Percentiles rank a stretch among this genome's conserved stretches.
Evolutionary conservation across 306 rosid species (phyloP).

Genomic region (Senna tora): DNA sequence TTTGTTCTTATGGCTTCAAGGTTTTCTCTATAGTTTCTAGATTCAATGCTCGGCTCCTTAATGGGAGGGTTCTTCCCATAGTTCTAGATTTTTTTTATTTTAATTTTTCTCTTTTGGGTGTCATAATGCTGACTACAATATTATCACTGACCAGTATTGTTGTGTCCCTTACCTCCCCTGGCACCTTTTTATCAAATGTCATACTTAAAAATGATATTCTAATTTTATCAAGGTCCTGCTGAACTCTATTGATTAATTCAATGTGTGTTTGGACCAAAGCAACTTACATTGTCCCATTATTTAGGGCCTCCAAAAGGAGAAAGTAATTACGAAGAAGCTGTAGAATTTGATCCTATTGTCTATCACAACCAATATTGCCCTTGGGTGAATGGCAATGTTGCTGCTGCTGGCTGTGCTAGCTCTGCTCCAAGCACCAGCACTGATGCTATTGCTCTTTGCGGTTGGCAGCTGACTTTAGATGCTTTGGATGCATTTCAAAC

Average conservation of each 20-base stretch:
- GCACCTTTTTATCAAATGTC: conserved; percentile 7
- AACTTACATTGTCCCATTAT: conserved; percentile 38
- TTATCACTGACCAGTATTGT: neutral
- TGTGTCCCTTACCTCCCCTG: neutral
- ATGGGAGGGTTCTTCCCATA: neutral
- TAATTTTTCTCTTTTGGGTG: neutral
- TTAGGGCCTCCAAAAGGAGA: conserved; percentile 90
- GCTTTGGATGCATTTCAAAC: conserved; percentile 83
- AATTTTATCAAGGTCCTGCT: conserved; percentile 15
- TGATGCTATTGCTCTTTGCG: conserved; percentile 75
- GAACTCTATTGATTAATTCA: conserved; percentile 19
- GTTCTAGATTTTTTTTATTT: neutral
- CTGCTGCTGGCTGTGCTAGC: conserved; percentile 83
- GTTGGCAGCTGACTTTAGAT: conserved; percentile 97
- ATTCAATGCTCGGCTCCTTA: neutral
- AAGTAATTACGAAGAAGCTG: conserved; percentile 84
- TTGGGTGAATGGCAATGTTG: conserved; percentile 98
- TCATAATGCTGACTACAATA: neutral
- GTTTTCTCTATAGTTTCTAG: conserved; percentile 4
- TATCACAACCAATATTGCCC: conserved; percentile 95
- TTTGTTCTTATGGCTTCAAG: conserved; percentile 11
- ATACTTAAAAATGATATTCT: conserved; percentile 9
- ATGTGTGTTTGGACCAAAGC: conserved; percentile 28
- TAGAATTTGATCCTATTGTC: conserved; percentile 87
- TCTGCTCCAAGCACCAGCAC: conserved; percentile 55